Base-by-base conservation (phyloP, 73 alveolate genomes). In the Tetrahymena borealis region DNA sequence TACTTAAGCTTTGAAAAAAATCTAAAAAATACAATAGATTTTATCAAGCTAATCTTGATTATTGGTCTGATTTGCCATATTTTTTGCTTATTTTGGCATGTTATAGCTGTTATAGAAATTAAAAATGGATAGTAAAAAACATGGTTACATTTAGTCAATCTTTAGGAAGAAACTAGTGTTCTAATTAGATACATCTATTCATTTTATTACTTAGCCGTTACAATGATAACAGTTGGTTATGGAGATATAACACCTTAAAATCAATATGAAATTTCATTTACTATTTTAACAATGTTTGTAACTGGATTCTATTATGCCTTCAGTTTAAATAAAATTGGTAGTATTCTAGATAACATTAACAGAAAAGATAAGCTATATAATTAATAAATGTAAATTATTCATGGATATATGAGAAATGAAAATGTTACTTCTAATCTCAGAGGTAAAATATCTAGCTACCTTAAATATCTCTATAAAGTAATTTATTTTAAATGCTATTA, bases 151-250 rank as follows among this genome's bases (percentile, higher is more conserved):
- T 32, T 35, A 60, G n/a, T 24, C n/a, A 60, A 60, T 20, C 28
- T 60, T 24, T 32, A 6, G 35, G 31, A 60, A 15, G 85, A 60
- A n/a, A 10, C n/a, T 24, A 32, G 42, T 31, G 42, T 85, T 9
- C 24, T 78, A 38, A 91, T 24, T 2, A 79, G 91, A 85, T 93
- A 93, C 33, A 77, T 79, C 38, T 78, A 78, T 8, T 93, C 95
- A 79, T 42, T 97, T 33, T 96, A 97, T 79, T 97, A 98, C 98
- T 94, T 99, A 32, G 90, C 95, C 7, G 94, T 97, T 91, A 96
- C 98, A 7, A 92, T 97, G 91, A 96, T 96, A 18, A 97, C 99
- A 1, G 98, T 97, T 0, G 99, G 99, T 15, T 97, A 97, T 95
- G 99, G 99, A 35, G 99, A 97, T 92, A 94, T 97, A 3, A 96